These are phyloP conservation scores for Fusarium keratoplasticum DNA, from an alignment of 2,329 filamentous ascomycete species.

Conservation along the genomic window DNA sequence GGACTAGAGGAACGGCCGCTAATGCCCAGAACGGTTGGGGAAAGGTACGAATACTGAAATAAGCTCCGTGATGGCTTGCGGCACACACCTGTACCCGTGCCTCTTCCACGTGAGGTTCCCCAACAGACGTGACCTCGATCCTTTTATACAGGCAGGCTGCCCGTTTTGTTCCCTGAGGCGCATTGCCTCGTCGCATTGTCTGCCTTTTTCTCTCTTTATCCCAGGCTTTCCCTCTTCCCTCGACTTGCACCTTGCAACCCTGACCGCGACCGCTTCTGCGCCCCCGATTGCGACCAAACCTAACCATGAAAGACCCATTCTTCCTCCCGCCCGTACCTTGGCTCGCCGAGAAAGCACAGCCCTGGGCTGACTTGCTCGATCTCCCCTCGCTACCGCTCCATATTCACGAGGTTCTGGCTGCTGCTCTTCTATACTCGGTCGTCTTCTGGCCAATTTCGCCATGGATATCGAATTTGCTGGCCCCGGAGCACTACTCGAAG, in stretches of 20 bases:
- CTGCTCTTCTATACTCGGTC: constrained; percentile 75
- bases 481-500: constrained; percentile 73
- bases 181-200: constrained; percentile 16
- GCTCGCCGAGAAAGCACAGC: constrained; percentile 68
- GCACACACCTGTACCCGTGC: constrained; percentile 34
- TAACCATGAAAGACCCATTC: constrained; percentile 79
- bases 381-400: constrained; percentile 79
- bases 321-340: constrained; percentile 71
- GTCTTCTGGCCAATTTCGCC: constrained; percentile 77
- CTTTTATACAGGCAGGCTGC: constrained; percentile 1
- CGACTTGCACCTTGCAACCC: background rate
- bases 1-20: background rate
- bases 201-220: constrained; percentile 1
- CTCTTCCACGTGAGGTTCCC: constrained; percentile 40
- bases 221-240: background rate
- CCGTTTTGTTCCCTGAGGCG: constrained; percentile 4
- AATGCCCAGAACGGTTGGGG: background rate
- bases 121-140: constrained; percentile 36
- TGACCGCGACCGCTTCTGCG: background rate
- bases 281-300: background rate
- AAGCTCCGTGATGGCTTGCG: constrained; percentile 18
- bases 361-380: constrained; percentile 70
- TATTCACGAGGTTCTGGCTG: constrained; percentile 79
- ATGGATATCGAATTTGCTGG: constrained; percentile 69
- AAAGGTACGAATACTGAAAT: constrained; percentile 3